Evolutionary conservation across 106 monocot species (phyloP).

Genomic region (Gastrodia elata): DNA sequence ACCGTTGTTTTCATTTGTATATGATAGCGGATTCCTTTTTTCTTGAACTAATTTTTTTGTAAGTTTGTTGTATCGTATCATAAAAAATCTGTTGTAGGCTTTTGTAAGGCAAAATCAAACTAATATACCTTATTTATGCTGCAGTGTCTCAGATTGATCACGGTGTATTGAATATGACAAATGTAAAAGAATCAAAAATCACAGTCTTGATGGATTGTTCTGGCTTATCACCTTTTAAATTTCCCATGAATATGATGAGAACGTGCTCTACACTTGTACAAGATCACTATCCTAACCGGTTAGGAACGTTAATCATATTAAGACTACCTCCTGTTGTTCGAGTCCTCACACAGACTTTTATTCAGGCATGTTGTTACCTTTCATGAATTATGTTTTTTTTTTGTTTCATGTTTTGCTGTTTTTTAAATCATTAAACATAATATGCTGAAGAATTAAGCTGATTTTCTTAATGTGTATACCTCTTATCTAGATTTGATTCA

Average conservation of each 20-base stretch:
- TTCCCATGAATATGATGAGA: constrained; percentile 92
- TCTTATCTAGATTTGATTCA: background rate
- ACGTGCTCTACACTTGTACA: constrained; percentile 68
- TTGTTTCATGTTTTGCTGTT: background rate
- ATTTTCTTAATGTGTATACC: background rate
- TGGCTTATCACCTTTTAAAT: constrained; percentile 63
- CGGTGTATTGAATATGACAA: constrained; percentile 57
- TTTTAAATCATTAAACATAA: background rate
- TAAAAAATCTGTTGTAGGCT: background rate
- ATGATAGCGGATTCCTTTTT: background rate
- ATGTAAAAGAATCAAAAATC: constrained; percentile 59
- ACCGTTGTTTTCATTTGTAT: background rate
- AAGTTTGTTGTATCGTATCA: background rate
- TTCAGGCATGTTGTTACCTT: constrained; percentile 43
- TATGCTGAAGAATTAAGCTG: background rate
- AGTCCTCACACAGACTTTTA: constrained; percentile 62
- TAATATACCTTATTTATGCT: constrained; percentile 2
- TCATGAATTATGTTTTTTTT: background rate
- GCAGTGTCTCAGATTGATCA: constrained; percentile 91
- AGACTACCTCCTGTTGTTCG: constrained; percentile 70
- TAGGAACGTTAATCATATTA: constrained; percentile 48
- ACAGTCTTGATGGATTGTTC: constrained; percentile 83
- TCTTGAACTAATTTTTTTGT: background rate
- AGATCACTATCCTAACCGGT: constrained; percentile 90
- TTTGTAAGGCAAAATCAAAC: background rate